These are phyloP conservation scores for Colletotrichum cuscutae DNA, from an alignment of 2,329 filamentous ascomycete genomes.

Conservation along the genomic window DNA sequence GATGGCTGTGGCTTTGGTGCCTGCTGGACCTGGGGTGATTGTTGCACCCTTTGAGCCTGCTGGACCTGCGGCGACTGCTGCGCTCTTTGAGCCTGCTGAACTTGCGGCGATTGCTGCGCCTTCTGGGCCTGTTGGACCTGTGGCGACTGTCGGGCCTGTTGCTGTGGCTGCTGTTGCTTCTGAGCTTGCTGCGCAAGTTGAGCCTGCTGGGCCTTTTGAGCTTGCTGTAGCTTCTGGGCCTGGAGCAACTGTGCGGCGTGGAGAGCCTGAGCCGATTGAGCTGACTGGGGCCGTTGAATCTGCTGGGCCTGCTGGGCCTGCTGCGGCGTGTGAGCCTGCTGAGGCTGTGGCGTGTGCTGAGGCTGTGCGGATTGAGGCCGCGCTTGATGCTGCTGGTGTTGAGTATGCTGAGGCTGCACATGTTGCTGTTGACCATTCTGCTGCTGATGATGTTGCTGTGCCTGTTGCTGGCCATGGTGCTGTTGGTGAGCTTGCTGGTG, in stretches of 20 bases:
- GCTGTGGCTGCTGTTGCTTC: conserved; percentile 38
- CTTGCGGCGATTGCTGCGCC: background rate
- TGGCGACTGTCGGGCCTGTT: conserved; percentile 43
- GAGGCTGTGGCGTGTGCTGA: conserved; percentile 21
- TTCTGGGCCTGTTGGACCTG: conserved; percentile 11
- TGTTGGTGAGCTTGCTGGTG: conserved; percentile 34
- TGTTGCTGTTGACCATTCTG: conserved; percentile 25
- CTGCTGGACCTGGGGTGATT: conserved; percentile 2
- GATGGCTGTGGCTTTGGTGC: background rate
- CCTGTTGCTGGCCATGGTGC: conserved; percentile 24
- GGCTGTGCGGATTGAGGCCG: conserved; percentile 5
- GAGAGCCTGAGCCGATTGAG: conserved; percentile 37
- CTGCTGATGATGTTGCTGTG: conserved; percentile 30
- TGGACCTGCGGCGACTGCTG: conserved; percentile 13
- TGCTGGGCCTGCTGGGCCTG: conserved; percentile 33
- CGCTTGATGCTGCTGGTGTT: conserved; percentile 9
- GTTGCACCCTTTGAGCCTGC: conserved; percentile 20
- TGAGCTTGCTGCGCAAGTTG: conserved; percentile 42
- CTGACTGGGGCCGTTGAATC: conserved; percentile 24
- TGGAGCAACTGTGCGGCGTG: conserved; percentile 18
- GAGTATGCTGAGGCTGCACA: conserved; percentile 17
- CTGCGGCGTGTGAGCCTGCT: conserved; percentile 43
- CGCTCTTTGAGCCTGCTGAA: conserved; percentile 2
- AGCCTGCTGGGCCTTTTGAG: conserved; percentile 36
- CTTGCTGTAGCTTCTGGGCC: conserved; percentile 38